These are phyloP conservation scores for Quercus aquifolioides DNA, from an alignment of 306 rosid species.

Conservation along the genomic window DNA sequence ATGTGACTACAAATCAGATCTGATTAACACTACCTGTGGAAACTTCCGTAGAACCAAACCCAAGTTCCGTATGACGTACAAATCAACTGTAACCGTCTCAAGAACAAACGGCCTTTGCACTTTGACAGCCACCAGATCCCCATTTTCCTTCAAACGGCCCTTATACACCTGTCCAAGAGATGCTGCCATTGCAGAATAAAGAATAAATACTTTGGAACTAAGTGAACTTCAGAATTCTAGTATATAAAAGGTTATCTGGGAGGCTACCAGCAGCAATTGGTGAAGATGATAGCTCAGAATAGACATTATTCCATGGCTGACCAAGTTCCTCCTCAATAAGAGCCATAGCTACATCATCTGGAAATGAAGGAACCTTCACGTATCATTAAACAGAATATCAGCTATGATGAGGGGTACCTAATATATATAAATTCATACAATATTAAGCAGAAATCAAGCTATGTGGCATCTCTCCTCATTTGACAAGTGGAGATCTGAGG, in stretches of 20 bases:
- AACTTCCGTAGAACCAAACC: constrained; percentile 87
- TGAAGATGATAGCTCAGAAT: constrained; percentile 88
- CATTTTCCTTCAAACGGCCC: constrained; percentile 90
- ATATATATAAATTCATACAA: constrained; percentile 12
- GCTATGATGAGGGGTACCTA: constrained; percentile 20
- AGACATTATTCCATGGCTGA: constrained; percentile 87
- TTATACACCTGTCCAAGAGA: constrained; percentile 98
- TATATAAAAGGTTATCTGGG: constrained; percentile 33
- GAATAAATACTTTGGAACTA: constrained; percentile 20
- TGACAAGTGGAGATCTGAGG: not conserved
- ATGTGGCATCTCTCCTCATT: not conserved
- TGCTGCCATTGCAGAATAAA: constrained; percentile 55
- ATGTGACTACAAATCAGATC: constrained; percentile 14
- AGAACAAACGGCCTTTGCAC: constrained; percentile 98
- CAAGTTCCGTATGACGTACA: constrained; percentile 77
- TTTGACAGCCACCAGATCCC: constrained; percentile 96
- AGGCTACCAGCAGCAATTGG: constrained; percentile 96
- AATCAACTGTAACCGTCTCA: constrained; percentile 91
- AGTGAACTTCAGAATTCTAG: constrained; percentile 21
- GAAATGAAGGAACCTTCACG: constrained; percentile 92
- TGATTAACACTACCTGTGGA: constrained; percentile 70
- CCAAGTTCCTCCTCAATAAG: constrained; percentile 95
- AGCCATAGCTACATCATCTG: constrained; percentile 99
- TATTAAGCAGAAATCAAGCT: constrained; percentile 1
- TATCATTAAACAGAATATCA: constrained; percentile 31